Conservation (phyloP, 2,329 filamentous ascomycete species). For the Pseudogymnoascus sp. region DNA sequence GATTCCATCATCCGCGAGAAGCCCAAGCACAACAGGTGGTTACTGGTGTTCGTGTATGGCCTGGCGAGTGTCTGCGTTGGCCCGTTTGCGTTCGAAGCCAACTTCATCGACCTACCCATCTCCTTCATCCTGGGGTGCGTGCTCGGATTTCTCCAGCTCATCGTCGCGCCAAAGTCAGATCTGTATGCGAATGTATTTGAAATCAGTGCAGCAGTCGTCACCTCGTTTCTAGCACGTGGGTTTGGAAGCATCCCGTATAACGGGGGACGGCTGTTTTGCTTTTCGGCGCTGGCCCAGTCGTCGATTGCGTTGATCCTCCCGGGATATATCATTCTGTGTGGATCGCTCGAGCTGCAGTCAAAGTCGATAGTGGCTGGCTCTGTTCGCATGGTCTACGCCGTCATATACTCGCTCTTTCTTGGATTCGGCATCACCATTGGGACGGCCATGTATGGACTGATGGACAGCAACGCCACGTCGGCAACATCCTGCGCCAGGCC, state of each 20-base stretch:
- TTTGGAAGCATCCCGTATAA: constrained; percentile 50
- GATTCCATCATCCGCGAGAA: constrained; percentile 46
- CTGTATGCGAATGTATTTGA: constrained; percentile 63
- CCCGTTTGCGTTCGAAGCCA: constrained; percentile 67
- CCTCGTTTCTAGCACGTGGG: constrained; percentile 55
- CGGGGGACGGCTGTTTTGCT: constrained; percentile 49
- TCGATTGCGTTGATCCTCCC: constrained; percentile 61
- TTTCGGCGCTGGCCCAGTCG: constrained; percentile 58
- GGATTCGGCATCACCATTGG: constrained; percentile 53
- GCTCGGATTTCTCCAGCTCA: constrained; percentile 63
- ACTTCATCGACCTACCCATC: constrained; percentile 66
- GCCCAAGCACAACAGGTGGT: constrained; percentile 44
- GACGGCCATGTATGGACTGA: constrained; percentile 46
- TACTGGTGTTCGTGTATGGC: constrained; percentile 59
- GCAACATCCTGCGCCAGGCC: constrained; percentile 40
- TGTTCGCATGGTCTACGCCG: constrained; percentile 52
- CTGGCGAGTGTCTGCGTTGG: constrained; percentile 65
- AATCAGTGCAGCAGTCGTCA: constrained; percentile 53
- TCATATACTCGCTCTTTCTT: constrained; percentile 52
- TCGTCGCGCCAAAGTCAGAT: constrained; percentile 61
- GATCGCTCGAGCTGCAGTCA: constrained; percentile 49
- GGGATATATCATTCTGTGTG: constrained; percentile 56
- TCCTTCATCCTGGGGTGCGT: constrained; percentile 64
- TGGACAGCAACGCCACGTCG: constrained; percentile 42
- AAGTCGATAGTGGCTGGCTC: constrained; percentile 49